Evolutionary conservation across 2,329 filamentous ascomycete species (phyloP).

Genomic region (Fusarium algeriense): DNA sequence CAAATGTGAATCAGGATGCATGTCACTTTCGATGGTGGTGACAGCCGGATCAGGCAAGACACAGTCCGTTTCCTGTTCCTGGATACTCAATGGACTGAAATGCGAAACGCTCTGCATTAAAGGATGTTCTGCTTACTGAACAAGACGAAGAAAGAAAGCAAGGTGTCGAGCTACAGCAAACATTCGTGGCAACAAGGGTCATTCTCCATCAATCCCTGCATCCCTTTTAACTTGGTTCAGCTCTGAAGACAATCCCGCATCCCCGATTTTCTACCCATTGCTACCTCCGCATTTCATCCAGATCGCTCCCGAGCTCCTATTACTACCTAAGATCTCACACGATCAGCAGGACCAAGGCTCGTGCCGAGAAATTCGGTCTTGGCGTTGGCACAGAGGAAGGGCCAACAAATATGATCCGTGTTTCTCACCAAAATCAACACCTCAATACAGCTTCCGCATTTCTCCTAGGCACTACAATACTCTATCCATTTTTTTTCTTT

Average conservation of each 20-base stretch:
- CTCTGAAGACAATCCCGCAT: not conserved
- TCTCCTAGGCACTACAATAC: not conserved
- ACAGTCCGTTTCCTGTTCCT: slow-evolving; percentile 11
- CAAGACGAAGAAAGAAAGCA: not conserved
- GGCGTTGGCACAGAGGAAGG: not conserved
- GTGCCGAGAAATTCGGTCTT: not conserved
- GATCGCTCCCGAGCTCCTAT: slow-evolving; percentile 15
- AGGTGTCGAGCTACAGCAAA: not conserved
- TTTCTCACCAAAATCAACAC: not conserved
- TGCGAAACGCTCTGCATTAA: not conserved
- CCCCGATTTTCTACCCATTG: not conserved
- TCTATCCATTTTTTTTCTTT: not conserved
- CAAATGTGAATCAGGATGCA: slow-evolving; percentile 23
- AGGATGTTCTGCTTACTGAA: not conserved
- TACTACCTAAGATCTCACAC: not conserved
- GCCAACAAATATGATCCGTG: not conserved
- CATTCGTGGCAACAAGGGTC: not conserved
- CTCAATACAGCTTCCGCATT: slow-evolving; percentile 26
- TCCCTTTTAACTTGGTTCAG: slow-evolving; percentile 2
- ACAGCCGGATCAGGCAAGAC: slow-evolving; percentile 11
- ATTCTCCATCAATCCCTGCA: not conserved
- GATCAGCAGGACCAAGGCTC: not conserved
- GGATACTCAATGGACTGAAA: not conserved
- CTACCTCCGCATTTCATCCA: slow-evolving; percentile 9
- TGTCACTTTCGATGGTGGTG: slow-evolving; percentile 24